Evolutionary conservation across 2,329 filamentous ascomycete genomes (phyloP), one percentile per base, ranked within the genome.

Genomic region (Arthrobotrys musiformis): DNA sequence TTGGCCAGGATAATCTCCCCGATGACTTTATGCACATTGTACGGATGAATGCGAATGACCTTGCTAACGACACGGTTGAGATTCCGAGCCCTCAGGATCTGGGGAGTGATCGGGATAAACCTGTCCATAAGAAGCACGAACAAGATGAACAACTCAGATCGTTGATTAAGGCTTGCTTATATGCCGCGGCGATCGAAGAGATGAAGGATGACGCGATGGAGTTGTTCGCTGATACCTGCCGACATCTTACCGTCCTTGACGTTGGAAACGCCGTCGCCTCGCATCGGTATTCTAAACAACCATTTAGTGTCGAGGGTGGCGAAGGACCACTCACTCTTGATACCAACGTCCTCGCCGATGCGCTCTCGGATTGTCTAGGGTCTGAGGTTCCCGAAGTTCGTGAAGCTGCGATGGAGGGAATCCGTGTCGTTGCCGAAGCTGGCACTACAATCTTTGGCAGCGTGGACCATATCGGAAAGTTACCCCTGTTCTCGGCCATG

Each of bases 161-260:
- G 78, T 86, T 99, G 4, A 85, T 99, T 74, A 97, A 97, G 83
- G 93, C 94, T 0, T 88, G 93, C 81, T 92, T 98, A 83, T 93
- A 92, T 82, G 92, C 94, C 0, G 89, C 92, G 48, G 96, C 93
- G 0, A 85, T 98, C 7, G 89, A 92, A 0, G 92, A 94, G 35
- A 90, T 97, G 78, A 90, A 92, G 79, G 87, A 90, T 8, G 90
- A 93, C 60, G 93, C 94, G 0, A 89, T 90, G 40, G 83, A 88
- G 4, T 91, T 99, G 79, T 86, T 98, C 24, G 86, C 89, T 52
- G 92, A 95, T 81, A 86, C 97, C 8, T 96, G 93, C 81, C 90
- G 91, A 62, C 96, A 99, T 83, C 94, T 99, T 80, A 91, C 93
- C 1, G 88, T 99, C 50, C 86, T 99, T 30, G 95, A 99, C 83